phyloP scores from a whole-genome alignment of 2,329 filamentous ascomycete species.

The Ceratocystis eucalypticola region DNA sequence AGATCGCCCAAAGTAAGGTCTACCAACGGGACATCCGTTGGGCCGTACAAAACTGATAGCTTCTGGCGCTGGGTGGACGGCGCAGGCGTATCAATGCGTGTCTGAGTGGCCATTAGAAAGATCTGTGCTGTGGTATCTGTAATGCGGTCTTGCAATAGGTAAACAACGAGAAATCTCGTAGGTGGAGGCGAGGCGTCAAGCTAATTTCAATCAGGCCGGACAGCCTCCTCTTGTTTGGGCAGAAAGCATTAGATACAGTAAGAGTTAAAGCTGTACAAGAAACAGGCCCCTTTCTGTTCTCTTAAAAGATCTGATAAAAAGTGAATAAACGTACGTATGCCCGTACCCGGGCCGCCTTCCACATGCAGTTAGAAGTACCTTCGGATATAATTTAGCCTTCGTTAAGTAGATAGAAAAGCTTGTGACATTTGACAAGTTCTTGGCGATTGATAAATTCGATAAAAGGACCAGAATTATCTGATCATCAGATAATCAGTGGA shows the following conservation, averaged over 20 bases:
- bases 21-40: conserved; percentile 53
- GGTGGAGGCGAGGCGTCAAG: not conserved
- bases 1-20: conserved; percentile 61
- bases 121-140: not conserved
- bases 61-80: conserved; percentile 27
- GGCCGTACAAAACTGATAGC: conserved; percentile 52
- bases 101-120: conserved; percentile 16
- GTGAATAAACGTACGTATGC: not conserved
- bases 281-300: not conserved
- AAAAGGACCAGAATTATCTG: conserved; percentile 5
- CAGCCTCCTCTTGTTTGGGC: not conserved
- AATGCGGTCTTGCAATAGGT: not conserved
- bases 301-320: conserved; percentile 5
- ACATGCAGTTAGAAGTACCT: not conserved
- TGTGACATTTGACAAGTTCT: not conserved
- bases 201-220: not conserved
- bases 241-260: no score
- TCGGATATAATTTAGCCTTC: not conserved
- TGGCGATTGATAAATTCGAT: conserved; percentile 8
- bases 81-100: conserved; percentile 23
- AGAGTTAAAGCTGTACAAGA: not conserved
- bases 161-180: not conserved
- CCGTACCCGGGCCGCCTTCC: not conserved
- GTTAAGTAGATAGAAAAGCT: not conserved
- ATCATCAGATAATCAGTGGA: conserved; percentile 13